A percentile compares a stretch with the other conserved stretches of the same genome.
Conservation (phyloP, 768 basidiomycete genomes). For the Agaricus sinodeliciosus region DNA sequence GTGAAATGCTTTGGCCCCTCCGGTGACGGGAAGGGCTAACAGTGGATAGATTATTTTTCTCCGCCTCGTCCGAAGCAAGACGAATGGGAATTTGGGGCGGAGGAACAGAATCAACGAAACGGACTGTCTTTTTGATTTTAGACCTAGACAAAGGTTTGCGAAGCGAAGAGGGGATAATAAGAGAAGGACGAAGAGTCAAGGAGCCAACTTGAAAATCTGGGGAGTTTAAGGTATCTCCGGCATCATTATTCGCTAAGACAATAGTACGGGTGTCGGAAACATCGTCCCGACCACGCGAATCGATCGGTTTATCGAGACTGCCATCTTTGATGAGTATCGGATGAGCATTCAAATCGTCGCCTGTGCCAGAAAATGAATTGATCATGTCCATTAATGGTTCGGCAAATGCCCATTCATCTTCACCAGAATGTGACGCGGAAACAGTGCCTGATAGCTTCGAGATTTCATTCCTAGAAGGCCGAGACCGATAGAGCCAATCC, state of each 20-base stretch:
- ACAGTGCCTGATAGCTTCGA: constrained; percentile 1
- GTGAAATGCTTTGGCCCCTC: background rate
- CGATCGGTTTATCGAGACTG: background rate
- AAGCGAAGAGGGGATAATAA: background rate
- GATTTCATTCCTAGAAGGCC: background rate
- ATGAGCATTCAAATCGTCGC: background rate
- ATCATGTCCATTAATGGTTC: constrained; percentile 5
- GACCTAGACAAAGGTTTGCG: background rate
- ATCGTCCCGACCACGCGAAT: background rate
- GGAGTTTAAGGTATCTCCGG: background rate
- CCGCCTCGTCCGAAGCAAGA: background rate
- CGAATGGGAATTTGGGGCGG: background rate
- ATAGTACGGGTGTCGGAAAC: background rate
- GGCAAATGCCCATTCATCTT: constrained; percentile 4
- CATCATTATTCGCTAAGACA: background rate
- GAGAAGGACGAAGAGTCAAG: background rate
- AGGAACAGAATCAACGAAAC: background rate
- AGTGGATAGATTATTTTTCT: background rate
- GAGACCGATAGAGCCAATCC: constrained; percentile 5
- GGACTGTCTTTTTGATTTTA: constrained; percentile 1
- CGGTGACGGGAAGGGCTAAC: background rate
- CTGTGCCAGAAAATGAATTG: background rate
- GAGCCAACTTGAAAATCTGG: background rate
- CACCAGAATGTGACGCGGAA: background rate
- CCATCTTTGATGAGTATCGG: background rate